These are phyloP conservation scores for Suillus decipiens DNA, from an alignment of 768 basidiomycete genomes.

Conservation along the genomic window DNA sequence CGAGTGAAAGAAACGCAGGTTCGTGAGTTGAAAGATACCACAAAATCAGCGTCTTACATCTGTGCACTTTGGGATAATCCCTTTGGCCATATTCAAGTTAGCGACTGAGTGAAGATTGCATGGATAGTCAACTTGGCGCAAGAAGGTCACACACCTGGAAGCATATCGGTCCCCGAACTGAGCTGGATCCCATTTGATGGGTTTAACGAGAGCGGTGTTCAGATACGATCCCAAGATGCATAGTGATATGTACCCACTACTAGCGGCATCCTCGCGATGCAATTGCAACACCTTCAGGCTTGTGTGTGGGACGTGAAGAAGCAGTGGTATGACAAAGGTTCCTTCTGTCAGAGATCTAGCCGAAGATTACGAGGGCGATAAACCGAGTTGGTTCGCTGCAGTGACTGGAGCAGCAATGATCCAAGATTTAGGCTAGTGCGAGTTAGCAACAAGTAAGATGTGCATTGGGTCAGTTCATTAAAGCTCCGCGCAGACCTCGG, in stretches of 20 bases:
- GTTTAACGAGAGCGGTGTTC: not conserved
- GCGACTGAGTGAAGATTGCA: not conserved
- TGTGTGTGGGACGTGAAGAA: not conserved
- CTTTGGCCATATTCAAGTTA: not conserved
- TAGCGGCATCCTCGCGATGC: not conserved
- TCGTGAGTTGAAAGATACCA: not conserved
- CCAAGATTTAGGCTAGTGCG: not conserved
- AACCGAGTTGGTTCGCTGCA: not conserved
- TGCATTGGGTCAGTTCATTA: not conserved
- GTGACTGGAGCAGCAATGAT: not conserved
- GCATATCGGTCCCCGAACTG: not conserved
- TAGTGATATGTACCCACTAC: not conserved
- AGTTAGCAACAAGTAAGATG: not conserved
- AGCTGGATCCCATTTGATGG: not conserved
- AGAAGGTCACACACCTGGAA: not conserved
- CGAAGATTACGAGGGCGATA: not conserved
- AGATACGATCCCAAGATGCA: not conserved
- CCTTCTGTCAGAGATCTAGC: not conserved
- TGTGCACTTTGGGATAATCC: not conserved
- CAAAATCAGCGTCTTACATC: not conserved
- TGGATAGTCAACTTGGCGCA: not conserved
- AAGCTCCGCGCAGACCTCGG: not conserved
- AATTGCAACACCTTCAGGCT: not conserved
- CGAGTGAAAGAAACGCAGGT: not conserved
- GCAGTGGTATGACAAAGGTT: not conserved